Percentiles rank a stretch among this genome's conserved stretches.
These are phyloP conservation scores for Fagus sylvatica DNA, from an alignment of 306 rosid species.

Conservation along the genomic window DNA sequence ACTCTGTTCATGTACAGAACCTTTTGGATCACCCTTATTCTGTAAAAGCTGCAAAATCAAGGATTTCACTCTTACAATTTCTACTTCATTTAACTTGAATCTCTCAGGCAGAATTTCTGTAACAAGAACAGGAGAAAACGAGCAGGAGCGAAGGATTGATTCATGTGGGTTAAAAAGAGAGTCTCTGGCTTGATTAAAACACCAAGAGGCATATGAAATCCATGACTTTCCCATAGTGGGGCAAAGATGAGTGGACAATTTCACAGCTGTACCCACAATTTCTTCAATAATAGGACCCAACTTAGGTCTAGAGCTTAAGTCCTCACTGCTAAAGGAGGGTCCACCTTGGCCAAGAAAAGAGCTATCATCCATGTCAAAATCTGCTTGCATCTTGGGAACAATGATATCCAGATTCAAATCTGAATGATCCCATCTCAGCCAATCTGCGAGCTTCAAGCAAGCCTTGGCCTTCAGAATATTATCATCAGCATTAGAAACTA, in stretches of 20 bases:
- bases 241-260: conserved; percentile 77
- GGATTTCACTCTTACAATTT: conserved; percentile 55
- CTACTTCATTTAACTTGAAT: conserved; percentile 71
- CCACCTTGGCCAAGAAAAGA: conserved; percentile 37
- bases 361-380: conserved; percentile 47
- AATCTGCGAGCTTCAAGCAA: conserved; percentile 79
- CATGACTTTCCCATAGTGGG: conserved; percentile 92
- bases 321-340: conserved; percentile 34
- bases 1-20: conserved; percentile 46
- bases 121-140: conserved; percentile 60
- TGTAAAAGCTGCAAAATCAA: conserved; percentile 52
- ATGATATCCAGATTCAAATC: conserved; percentile 52
- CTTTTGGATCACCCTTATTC: conserved; percentile 40
- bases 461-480: conserved; percentile 80
- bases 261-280: conserved; percentile 73
- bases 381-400: conserved; percentile 56
- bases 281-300: conserved; percentile 63
- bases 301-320: conserved; percentile 27
- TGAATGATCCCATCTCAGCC: conserved; percentile 66
- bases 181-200: conserved; percentile 78
- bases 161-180: conserved; percentile 54
- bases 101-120: conserved; percentile 68
- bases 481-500: conserved; percentile 47
- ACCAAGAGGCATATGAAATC: conserved; percentile 96
- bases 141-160: conserved; percentile 53